Evolutionary conservation across 495 filamentous ascomycete genomes (phyloP), one percentile per base, ranked within the genome.

Genomic region (Durotheca rogersii): DNA sequence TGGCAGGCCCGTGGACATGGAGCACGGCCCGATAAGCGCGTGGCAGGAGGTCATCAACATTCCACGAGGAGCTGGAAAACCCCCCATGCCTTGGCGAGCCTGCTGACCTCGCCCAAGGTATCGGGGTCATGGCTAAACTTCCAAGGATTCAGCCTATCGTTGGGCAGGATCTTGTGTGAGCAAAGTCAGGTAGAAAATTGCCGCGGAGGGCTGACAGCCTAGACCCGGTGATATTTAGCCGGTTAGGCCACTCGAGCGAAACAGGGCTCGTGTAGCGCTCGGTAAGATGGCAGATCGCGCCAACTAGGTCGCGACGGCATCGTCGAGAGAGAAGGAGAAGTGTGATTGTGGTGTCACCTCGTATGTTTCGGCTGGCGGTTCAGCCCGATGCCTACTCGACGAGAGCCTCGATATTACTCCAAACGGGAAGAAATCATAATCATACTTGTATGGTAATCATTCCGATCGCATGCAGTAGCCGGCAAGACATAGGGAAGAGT

Each of bases 1-100:
- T 7, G 18, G 15, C 33, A 17, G 35, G 18, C 19, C 35, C 17
- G 6, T 25, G 23, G 34, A 16, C 42, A 15, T 52, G 42, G 38
- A 58, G 38, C 37, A 48, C 47, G 47, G 42, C 42, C 54, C 54
- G 43, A 51, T 47, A 52, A 52, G 47, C 54, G 47, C 47, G 54
- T 42, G 25, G 32, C 19, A 14, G 36, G 38, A 43, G 21, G 47
- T 52, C 21, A 10, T 42, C 30, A 29, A 41, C 3, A 32, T 6
- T n/a, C 41, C 25, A 18, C 39, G 37, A 47, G 23, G 27, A 27
- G 42, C 54, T 34, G 33, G 31, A 16, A 37, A 50, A 19, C 1
- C 19, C 35, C 27, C 4, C 10, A 15, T 12, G 21, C 18, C 18
- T 27, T 41, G 10, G 7, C n/a, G 12, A 25, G 20, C 7, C 39